phyloP scores from a whole-genome alignment of 192 early-diverging fungal species.

The Coemansia guatemalensis region DNA sequence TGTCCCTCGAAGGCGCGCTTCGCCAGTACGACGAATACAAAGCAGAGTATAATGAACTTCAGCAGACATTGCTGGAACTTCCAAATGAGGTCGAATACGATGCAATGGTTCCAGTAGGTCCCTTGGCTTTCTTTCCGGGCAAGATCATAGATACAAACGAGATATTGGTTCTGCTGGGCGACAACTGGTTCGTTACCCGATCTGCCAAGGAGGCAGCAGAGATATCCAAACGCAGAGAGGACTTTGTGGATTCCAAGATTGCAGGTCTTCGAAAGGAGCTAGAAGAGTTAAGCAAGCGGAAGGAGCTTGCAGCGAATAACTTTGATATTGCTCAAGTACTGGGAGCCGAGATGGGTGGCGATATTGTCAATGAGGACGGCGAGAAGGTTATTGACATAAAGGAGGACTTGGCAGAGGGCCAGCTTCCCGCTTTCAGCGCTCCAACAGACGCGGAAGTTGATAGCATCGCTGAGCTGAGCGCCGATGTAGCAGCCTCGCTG shows the following conservation, averaged over 20 bases:
- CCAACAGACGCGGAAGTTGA: not conserved
- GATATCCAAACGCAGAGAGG: conserved; percentile 64
- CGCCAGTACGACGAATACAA: conserved; percentile 34
- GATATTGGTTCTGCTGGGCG: conserved; percentile 82
- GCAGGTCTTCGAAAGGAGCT: conserved; percentile 13
- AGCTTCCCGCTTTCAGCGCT: conserved; percentile 11
- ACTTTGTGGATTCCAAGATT: conserved; percentile 44
- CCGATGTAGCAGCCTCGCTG: not conserved
- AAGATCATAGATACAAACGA: conserved; percentile 92
- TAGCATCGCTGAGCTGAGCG: not conserved
- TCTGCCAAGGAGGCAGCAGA: conserved; percentile 71
- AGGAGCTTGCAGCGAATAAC: conserved; percentile 2
- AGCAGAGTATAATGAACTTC: conserved; percentile 38
- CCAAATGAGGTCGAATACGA: conserved; percentile 36
- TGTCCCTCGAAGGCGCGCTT: conserved; percentile 13
- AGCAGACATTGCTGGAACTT: conserved; percentile 21
- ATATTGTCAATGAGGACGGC: conserved; percentile 44
- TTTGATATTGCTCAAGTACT: conserved; percentile 1
- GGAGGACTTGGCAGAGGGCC: conserved; percentile 29
- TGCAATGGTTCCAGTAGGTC: conserved; percentile 73
- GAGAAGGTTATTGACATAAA: conserved; percentile 54
- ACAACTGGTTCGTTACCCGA: conserved; percentile 88
- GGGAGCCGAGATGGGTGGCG: conserved; percentile 7
- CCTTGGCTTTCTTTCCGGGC: conserved; percentile 87
- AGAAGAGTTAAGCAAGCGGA: conserved; percentile 8